Percentiles rank a stretch among this genome's conserved stretches.
Conservation (phyloP, 768 basidiomycete genomes). For the Leucogyrophana mollusca region DNA sequence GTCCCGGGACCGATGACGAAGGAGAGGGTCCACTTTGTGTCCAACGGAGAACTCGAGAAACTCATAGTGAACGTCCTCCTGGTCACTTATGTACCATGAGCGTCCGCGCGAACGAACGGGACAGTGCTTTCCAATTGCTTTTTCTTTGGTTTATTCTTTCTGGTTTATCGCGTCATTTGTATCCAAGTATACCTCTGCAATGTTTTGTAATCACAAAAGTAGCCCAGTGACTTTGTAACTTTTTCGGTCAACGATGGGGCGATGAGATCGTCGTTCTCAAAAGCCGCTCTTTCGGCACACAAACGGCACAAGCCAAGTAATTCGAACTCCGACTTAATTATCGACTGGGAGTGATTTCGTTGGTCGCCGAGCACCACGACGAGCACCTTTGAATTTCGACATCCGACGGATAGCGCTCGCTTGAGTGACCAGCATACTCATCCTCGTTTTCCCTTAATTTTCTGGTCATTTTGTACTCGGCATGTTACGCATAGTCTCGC, state of each 20-base stretch:
- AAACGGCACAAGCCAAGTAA: constrained; percentile 12
- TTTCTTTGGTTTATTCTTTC: no score
- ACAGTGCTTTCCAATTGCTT: background rate
- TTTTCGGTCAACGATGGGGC: no score
- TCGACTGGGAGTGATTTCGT: constrained; percentile 15
- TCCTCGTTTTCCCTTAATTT: constrained; percentile 22
- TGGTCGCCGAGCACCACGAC: constrained; percentile 42
- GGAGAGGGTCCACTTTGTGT: constrained; percentile 68
- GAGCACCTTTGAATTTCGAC: constrained; percentile 29
- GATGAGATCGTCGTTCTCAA: no score
- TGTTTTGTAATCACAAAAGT: no score
- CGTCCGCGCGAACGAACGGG: no score
- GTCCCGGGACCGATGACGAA: constrained; percentile 49
- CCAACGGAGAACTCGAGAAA: constrained; percentile 66
- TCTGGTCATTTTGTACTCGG: constrained; percentile 19
- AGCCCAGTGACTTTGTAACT: no score
- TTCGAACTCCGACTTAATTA: constrained; percentile 22
- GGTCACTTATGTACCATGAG: constrained; percentile 66
- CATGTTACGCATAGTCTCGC: constrained; percentile 74
- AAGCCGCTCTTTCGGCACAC: background rate
- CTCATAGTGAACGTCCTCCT: constrained; percentile 74
- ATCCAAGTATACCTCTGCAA: no score
- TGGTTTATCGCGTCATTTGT: no score
- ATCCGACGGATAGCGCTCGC: constrained; percentile 13
- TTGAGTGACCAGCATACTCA: constrained; percentile 8